Evolutionary conservation across 1,284 basidiomycete species (phyloP).

Genomic region (Leccinum subrobustum): DNA sequence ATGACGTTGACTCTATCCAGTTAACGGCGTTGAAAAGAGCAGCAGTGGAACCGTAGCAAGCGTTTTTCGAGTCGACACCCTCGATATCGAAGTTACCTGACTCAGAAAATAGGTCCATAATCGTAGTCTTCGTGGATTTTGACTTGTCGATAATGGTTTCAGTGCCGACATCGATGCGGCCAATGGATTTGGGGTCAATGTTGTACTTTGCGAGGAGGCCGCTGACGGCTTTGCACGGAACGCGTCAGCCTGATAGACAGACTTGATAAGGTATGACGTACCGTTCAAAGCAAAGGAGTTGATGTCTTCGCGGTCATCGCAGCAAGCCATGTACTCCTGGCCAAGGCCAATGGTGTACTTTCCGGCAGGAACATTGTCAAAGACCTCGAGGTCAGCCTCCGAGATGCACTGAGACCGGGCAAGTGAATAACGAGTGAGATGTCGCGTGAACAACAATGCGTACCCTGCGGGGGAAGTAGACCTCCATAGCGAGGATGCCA

Average conservation of each 20-base stretch:
- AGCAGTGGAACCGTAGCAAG: conserved; percentile 98
- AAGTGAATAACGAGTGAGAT: conserved; percentile 8
- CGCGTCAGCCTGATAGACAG: conserved; percentile 4
- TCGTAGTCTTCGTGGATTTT: conserved; percentile 97
- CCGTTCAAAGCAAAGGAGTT: conserved; percentile 97
- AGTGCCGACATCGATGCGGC: conserved; percentile 96
- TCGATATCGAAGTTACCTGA: conserved; percentile 97
- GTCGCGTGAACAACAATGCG: conserved; percentile 37
- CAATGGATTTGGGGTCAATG: conserved; percentile 94
- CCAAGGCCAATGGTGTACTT: conserved; percentile 99
- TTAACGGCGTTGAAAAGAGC: conserved; percentile 97
- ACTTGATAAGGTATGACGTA: conserved; percentile 39
- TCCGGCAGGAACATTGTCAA: conserved; percentile 93
- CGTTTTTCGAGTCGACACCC: conserved; percentile 99
- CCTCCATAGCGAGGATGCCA: conserved; percentile 89
- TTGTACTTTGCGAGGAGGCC: conserved; percentile 93
- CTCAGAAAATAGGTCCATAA: conserved; percentile 96
- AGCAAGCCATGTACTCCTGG: conserved; percentile 95
- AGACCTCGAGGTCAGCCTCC: conserved; percentile 93
- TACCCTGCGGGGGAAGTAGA: conserved; percentile 92
- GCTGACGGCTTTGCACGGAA: conserved; percentile 59
- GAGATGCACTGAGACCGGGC: conserved; percentile 72
- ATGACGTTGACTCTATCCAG: conserved; percentile 96
- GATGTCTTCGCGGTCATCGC: conserved; percentile 96
- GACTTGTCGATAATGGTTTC: conserved; percentile 99